Conservation (phyloP, 2,329 filamentous ascomycete genomes). For the Ophiostoma montium region DNA sequence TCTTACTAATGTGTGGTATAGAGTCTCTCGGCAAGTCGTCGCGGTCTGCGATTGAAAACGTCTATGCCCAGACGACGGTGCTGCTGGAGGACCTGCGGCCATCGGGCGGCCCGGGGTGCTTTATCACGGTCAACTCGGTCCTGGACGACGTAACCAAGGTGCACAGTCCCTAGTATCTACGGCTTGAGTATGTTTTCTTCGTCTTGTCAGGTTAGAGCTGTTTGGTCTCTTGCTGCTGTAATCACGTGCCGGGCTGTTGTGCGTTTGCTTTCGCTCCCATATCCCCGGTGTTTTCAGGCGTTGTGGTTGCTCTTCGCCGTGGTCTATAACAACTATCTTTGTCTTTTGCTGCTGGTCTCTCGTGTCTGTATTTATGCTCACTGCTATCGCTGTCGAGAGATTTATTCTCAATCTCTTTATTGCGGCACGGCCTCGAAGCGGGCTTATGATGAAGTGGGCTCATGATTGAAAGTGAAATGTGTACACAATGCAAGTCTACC, state of each 20-base stretch:
- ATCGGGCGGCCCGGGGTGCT: conserved; percentile 67
- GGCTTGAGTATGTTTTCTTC: not conserved
- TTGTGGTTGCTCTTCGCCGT: not conserved
- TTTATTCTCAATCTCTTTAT: no score
- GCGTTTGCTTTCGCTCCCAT: no score
- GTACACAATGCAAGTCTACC: not conserved
- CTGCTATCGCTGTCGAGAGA: no score
- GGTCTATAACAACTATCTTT: no score
- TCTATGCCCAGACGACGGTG: conserved; percentile 76
- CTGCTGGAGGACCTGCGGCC: conserved; percentile 70
- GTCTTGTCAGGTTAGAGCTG: no score
- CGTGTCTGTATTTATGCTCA: no score
- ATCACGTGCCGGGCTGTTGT: no score
- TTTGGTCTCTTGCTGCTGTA: no score
- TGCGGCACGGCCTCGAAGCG: no score
- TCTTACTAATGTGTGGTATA: conserved; percentile 22
- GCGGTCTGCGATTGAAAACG: conserved; percentile 66
- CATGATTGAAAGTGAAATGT: no score
- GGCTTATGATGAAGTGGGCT: no score
- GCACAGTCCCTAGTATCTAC: not conserved
- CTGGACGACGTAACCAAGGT: conserved; percentile 29
- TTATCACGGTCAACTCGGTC: conserved; percentile 50
- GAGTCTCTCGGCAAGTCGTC: conserved; percentile 85
- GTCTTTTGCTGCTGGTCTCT: no score
- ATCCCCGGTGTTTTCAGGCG: not conserved